Base-by-base conservation (phyloP, 768 basidiomycete species). In the Lentinus brumalis region DNA sequence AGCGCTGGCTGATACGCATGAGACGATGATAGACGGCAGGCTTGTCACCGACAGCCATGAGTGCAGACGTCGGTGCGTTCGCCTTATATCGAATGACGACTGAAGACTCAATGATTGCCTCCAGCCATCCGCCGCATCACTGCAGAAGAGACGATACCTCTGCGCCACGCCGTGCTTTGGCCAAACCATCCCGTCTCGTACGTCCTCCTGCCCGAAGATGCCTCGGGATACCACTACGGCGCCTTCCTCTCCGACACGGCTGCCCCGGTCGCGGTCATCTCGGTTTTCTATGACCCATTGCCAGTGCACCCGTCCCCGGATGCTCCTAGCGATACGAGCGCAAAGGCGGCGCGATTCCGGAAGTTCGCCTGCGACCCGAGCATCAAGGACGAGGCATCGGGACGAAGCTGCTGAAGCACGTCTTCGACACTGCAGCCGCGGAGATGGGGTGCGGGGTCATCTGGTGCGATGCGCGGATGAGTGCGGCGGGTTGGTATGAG, bases 151-250 rank as follows among this genome's bases (percentile, higher is more conserved):
- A 86, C 86, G 0, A 67, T 84, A 47, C 66, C 74, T 7, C 77
- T 86, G 41, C 81, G 85, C 42, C 85, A 85, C 69, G 75, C 77
- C 29, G 83, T 88, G 5, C 76, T 87, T 26, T 87, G 85, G 84
- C 83, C 85, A 9, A 69, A 79, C 62, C 77, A 76, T 65, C 77
- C 80, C 8, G 67, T 82, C 14, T 75, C 79, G 57, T 74, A 82
- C 59, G 81, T 87, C 49, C 64, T 65, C 29, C 76, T 86, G 2
- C 78, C 83, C 12, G 84, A 85, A 62, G 85, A 87, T 64, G 69
- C 76, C 40, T 56, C 63, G 18, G 85, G 82, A 10, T 60, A 76
- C 62, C 86, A 86, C 74, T 80, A 80, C 64, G 86, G 86, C 50
- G 82, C 83, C 2, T 86, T 88, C 71, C 52, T 83, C 9, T 66